Conservation (phyloP, 2,329 filamentous ascomycete species). For the Cladophialophora immunda region DNA sequence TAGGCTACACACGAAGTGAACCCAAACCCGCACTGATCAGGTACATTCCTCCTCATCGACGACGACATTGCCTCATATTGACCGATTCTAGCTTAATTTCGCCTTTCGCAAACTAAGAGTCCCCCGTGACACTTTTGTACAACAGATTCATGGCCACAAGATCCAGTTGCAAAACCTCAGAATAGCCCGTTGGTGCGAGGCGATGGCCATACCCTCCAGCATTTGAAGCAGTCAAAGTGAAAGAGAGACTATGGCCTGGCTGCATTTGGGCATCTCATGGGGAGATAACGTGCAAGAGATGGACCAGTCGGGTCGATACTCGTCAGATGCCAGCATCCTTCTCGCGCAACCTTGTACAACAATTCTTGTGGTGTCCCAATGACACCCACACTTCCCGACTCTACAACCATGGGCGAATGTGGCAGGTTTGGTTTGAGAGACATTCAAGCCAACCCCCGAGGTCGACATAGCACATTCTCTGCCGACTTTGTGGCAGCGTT, state of each 20-base stretch:
- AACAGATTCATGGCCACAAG: conserved; percentile 20
- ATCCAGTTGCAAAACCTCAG: neutral
- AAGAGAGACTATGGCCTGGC: neutral
- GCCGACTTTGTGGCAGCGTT: neutral
- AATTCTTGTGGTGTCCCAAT: conserved; percentile 15
- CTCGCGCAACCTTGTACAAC: conserved; percentile 25
- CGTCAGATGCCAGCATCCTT: neutral
- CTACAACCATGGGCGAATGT: conserved; percentile 14
- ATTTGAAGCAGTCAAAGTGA: neutral
- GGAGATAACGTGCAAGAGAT: neutral
- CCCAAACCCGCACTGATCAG: conserved; percentile 83
- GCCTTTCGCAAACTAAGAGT: conserved; percentile 39
- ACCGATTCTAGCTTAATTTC: conserved; percentile 38
- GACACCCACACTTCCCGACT: conserved; percentile 24
- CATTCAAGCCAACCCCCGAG: neutral
- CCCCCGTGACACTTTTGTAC: conserved; percentile 23
- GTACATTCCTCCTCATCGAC: conserved; percentile 53
- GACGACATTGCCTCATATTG: neutral
- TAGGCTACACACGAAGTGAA: conserved; percentile 93
- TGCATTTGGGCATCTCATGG: neutral
- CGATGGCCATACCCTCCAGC: neutral
- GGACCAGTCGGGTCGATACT: neutral
- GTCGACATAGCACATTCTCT: conserved; percentile 2
- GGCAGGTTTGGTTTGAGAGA: conserved; percentile 12
- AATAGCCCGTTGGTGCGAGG: neutral